A percentile compares a stretch with the other conserved stretches of the same genome.
These are phyloP conservation scores for Fraxinus americana DNA, from an alignment of 257 asterid genomes.

Conservation along the genomic window DNA sequence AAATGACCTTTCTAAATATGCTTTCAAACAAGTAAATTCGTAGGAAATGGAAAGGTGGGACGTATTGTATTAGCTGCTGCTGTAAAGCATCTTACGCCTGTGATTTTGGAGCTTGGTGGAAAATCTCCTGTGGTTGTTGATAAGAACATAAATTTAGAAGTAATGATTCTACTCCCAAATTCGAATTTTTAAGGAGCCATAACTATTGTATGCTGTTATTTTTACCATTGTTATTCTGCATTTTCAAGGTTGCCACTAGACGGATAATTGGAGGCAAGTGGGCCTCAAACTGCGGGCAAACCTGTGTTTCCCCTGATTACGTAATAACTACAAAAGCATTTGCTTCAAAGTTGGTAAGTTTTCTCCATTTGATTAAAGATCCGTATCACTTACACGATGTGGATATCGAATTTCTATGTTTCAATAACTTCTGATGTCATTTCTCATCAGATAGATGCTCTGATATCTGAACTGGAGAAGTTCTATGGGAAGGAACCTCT, in stretches of 20 bases:
- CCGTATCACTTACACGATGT: not conserved
- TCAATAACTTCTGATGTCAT: constrained; percentile 19
- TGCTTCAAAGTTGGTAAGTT: constrained; percentile 68
- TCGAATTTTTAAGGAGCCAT: not conserved
- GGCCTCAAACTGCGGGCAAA: constrained; percentile 94
- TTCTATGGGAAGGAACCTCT: constrained; percentile 85
- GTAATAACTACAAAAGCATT: constrained; percentile 62
- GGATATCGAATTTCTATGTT: not conserved
- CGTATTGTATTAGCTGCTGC: constrained; percentile 84
- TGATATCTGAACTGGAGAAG: constrained; percentile 64
- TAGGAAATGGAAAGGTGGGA: constrained; percentile 79
- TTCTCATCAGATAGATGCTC: constrained; percentile 52
- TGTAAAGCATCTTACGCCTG: constrained; percentile 89
- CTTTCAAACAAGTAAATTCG: constrained; percentile 10
- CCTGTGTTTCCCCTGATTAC: constrained; percentile 90
- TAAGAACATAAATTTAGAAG: constrained; percentile 60
- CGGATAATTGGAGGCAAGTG: constrained; percentile 89
- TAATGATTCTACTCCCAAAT: constrained; percentile 23
- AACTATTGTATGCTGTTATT: not conserved
- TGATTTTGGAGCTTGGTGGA: constrained; percentile 89
- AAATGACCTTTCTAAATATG: not conserved
- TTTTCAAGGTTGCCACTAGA: constrained; percentile 65
- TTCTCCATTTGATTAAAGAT: constrained; percentile 14
- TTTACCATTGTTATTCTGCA: not conserved
- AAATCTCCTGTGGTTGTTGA: constrained; percentile 81